A percentile compares a stretch with the other conserved stretches of the same genome.
Conservation (phyloP, 2,329 filamentous ascomycete genomes). For the Ophiostoma perfectum region DNA sequence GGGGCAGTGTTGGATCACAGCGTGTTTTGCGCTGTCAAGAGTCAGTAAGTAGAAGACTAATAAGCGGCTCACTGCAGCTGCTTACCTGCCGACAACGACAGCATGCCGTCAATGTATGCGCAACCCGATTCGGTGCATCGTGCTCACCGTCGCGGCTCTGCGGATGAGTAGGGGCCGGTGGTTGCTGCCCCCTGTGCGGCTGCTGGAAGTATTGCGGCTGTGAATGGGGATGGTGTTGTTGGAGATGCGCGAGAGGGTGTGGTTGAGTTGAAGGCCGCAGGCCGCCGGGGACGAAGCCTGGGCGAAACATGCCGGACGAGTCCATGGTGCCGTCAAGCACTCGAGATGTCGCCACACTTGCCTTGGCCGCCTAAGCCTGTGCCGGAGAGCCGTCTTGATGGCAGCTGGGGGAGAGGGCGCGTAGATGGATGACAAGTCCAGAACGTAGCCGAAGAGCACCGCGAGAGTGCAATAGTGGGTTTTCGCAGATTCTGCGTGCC, state of each 20-base stretch:
- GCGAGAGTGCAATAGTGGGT: too few species aligned
- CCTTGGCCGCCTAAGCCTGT: background rate
- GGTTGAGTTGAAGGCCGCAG: constrained; percentile 34
- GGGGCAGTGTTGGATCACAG: constrained; percentile 88
- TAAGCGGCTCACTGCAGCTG: constrained; percentile 29
- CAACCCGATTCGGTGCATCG: constrained; percentile 56
- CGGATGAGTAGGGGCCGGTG: constrained; percentile 6
- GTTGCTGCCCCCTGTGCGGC: background rate
- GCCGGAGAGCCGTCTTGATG: background rate
- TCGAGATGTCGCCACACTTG: background rate
- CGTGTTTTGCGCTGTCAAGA: constrained; percentile 75
- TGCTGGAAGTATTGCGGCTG: constrained; percentile 29
- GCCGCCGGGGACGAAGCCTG: constrained; percentile 46
- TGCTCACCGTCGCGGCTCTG: constrained; percentile 30
- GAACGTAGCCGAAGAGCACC: too few species aligned
- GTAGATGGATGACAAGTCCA: too few species aligned
- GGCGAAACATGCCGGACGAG: constrained; percentile 48
- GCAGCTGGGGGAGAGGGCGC: too few species aligned
- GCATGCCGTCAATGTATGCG: constrained; percentile 74
- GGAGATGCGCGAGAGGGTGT: constrained; percentile 25
- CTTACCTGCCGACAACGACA: constrained; percentile 72
- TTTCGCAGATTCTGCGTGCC: too few species aligned
- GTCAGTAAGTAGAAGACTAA: background rate
- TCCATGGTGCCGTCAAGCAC: background rate
- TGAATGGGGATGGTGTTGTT: constrained; percentile 19